Base-by-base conservation (phyloP, 306 rosid genomes). In the Glycine tomentella region DNA sequence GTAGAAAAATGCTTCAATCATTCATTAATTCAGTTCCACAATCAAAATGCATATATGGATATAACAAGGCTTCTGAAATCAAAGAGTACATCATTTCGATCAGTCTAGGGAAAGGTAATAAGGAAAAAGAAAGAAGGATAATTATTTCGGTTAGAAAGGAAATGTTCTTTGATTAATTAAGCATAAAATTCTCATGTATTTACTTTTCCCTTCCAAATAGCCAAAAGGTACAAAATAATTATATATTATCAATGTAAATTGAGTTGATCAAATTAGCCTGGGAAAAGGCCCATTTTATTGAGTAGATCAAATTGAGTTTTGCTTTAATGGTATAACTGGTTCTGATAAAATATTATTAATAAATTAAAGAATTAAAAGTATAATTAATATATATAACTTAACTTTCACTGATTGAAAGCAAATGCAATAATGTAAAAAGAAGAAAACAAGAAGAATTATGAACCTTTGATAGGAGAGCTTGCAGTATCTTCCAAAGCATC, bases 401-500 rank as follows among this genome's bases (percentile, higher is more conserved):
- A 49, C 2, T 62, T 34, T 6, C 1, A 38, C 55, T 9, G 11
- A 56, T 42, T 38, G 45, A 13, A 61, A 13, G 17, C 5, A 65
- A 45, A 4, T 16, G 1, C 11, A 55, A 25, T 25, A 25, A 25
- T 6, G 6, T 5, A n/a, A 6, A 38, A 33, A 14, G 1, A 40
- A 8, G 53, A 38, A 62, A 2, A 14, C 0, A 42, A 8, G 53
- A 38, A 62, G 1, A 16, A 25, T 13, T n/a, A 42, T 16, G 66
- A 44, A 88, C 98, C 95, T 34, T 81, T 84, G 57, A 91, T 72
- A 3, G 97, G 97, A 87, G 99, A 95, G 65, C 83, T 95, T 71
- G 99, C 97, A 42, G 99, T 95, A 84, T 93, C 99, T 83, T 89
- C 97, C 87, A 95, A 88, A 64, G 89, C 84, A 17, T 91, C 92